These are phyloP conservation scores for Reticulascus tulasneorum DNA, from an alignment of 2,329 filamentous ascomycete species.

Conservation along the genomic window DNA sequence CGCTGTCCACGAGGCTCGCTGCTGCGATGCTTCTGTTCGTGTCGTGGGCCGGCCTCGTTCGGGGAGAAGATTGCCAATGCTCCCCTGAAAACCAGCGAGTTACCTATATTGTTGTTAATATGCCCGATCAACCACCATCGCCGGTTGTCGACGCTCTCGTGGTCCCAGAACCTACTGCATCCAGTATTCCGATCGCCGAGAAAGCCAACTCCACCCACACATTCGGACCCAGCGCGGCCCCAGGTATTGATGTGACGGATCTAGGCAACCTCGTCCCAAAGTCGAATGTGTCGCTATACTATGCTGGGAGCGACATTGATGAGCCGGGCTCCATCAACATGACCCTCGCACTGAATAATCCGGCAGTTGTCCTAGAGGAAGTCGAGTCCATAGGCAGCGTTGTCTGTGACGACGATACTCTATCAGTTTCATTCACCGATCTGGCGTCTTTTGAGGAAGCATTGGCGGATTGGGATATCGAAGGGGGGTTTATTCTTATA, in stretches of 20 bases:
- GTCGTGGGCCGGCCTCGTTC: slow-evolving; percentile 50
- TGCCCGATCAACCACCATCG: slow-evolving; percentile 10
- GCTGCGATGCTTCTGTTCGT: slow-evolving; percentile 57
- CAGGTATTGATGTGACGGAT: slow-evolving; percentile 9
- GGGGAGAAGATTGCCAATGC: slow-evolving; percentile 23
- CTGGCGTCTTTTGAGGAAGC: slow-evolving; percentile 14
- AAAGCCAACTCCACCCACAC: slow-evolving; percentile 20
- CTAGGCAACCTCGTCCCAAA: slow-evolving; percentile 16
- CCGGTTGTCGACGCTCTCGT: slow-evolving; percentile 1
- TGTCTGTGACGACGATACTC: slow-evolving; percentile 8
- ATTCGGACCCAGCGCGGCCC: slow-evolving; percentile 11
- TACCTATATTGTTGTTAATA: slow-evolving; percentile 16
- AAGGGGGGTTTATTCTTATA: slow-evolving; percentile 29
- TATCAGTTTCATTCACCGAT: slow-evolving; percentile 16
- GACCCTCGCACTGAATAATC: slow-evolving; percentile 15
- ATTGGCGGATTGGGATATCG: slow-evolving; percentile 13
- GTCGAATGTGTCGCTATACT: slow-evolving; percentile 14
- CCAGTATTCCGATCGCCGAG: slow-evolving; percentile 4
- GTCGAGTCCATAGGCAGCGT: slow-evolving; percentile 14
- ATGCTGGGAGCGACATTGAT: slow-evolving; percentile 8
- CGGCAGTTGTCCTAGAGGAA: slow-evolving; percentile 18
- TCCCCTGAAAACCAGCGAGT: slow-evolving; percentile 9
- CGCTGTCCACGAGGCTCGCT: too few species aligned
- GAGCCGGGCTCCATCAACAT: slow-evolving; percentile 17
- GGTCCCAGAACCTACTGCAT: slow-evolving; percentile 1